phyloP scores from a whole-genome alignment of 441 rosid genomes.

The Mallotus japonicus region DNA sequence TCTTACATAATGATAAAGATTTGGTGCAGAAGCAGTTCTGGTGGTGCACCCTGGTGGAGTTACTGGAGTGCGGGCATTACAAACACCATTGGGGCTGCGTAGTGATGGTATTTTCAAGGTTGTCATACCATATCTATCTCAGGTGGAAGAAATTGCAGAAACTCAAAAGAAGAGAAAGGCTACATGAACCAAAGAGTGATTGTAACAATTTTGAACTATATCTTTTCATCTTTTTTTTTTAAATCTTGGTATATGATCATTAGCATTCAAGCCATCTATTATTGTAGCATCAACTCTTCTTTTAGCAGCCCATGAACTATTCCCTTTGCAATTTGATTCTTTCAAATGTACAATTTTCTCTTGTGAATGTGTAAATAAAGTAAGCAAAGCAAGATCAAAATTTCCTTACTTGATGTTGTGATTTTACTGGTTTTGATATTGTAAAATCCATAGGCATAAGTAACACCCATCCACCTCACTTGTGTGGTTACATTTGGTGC shows the following conservation, averaged over 20 bases:
- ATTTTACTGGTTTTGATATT: no score
- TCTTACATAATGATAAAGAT: constrained; percentile 76
- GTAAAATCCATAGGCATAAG: no score
- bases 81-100: constrained; percentile 95
- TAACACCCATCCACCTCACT: no score
- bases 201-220: constrained; percentile 31
- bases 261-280: no score
- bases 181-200: constrained; percentile 26
- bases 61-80: constrained; percentile 98
- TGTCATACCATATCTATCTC: constrained; percentile 85
- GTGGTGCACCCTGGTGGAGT: constrained; percentile 91
- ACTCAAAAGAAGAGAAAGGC: constrained; percentile 74
- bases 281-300: no score
- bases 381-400: no score
- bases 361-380: no score
- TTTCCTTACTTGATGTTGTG: no score
- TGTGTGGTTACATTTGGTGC: no score
- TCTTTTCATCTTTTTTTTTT: neutral
- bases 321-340: no score
- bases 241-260: constrained; percentile 14
- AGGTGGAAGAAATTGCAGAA: constrained; percentile 81
- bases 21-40: constrained; percentile 58
- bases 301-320: no score
- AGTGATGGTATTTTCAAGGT: constrained; percentile 85
- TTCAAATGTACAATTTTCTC: no score